Percentiles rank a stretch among this genome's conserved stretches.
Conservation (phyloP, 116 monocot species). For the Posidonia oceanica region DNA sequence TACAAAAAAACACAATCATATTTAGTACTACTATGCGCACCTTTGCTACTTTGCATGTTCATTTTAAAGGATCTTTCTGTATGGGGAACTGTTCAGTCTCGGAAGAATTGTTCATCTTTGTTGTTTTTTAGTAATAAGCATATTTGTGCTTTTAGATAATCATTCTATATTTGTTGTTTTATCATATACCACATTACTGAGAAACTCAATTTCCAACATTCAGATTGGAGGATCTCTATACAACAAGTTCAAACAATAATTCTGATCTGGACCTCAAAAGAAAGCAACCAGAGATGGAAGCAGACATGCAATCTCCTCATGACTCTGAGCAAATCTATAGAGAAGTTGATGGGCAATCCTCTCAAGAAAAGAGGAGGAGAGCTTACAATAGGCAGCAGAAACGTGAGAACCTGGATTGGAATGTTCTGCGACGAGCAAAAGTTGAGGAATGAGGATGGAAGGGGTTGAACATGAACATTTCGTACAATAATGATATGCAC, state of each 20-base stretch:
- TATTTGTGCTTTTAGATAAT: not conserved
- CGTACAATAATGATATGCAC: no score
- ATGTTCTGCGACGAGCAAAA: slow-evolving; percentile 56
- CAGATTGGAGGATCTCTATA: slow-evolving; percentile 6
- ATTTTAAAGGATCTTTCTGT: no score
- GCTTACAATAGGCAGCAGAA: slow-evolving; percentile 40
- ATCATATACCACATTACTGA: not conserved
- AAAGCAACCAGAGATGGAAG: slow-evolving; percentile 32
- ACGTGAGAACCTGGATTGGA: slow-evolving; percentile 70
- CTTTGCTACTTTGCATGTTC: no score
- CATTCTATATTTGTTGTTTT: not conserved
- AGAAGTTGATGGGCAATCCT: slow-evolving; percentile 13
- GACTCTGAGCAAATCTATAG: slow-evolving; percentile 12
- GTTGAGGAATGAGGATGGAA: slow-evolving; percentile 16
- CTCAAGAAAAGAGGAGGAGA: slow-evolving; percentile 20
- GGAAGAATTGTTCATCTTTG: not conserved
- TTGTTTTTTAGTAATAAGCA: not conserved
- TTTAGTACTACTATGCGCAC: no score
- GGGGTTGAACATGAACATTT: not conserved
- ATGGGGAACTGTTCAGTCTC: no score
- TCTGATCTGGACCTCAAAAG: slow-evolving; percentile 43
- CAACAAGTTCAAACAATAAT: slow-evolving; percentile 8
- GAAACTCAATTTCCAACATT: no score
- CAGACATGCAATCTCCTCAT: slow-evolving; percentile 12
- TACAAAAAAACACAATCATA: no score